Base-by-base conservation (phyloP, 2,329 filamentous ascomycete species). In the Aureobasidium sp. region DNA sequence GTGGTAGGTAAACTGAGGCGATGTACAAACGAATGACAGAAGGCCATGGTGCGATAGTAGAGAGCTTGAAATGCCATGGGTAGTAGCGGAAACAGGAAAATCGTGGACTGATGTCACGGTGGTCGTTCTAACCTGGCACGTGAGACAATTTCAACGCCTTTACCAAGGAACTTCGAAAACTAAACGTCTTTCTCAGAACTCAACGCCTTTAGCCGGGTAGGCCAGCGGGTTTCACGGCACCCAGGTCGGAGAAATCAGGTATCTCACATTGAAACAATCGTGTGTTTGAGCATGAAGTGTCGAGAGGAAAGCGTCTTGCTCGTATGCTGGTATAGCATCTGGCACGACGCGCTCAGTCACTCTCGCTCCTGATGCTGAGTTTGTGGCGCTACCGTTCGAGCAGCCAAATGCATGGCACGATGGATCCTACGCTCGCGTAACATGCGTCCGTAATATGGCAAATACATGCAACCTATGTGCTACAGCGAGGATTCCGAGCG, bases 121-220 rank as follows among this genome's bases (percentile, higher is more conserved):
- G 29, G 4, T 32, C 10, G 34, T 34, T 8, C 34, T 34, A 15
- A n/a, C n/a, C 29, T 20, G n/a, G 44, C 17, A 50, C 15, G 44
- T 50, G 56, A 59, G 56, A 59, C 56, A 59, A 13, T 20, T 8
- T 8, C 5, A 50, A 59, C 56, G 56, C 23, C 56, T 59, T 50
- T 59, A 50, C 44, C 42, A 41, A 17, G 20, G 56, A 50, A 48
- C 1, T 29, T 41, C 9, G 26, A 27, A 32, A 59, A 50, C 41
- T 29, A 27, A 48, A 48, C 56, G 56, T 48, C 29, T 48, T 47
- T 47, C 55, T n/a, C 55, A 37, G 42, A 58, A 47, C 13, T 34
- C 27, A 56, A 56, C 52, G 52, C 7, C 39, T 42, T 23, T 44
- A 34, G 7, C 37, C 52, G 37, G 12, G 37, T 7, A 23, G 39